A percentile compares a stretch with the other conserved stretches of the same genome.
Conservation (phyloP, 2,329 filamentous ascomycete species). For the Ophiostoma australiae region DNA sequence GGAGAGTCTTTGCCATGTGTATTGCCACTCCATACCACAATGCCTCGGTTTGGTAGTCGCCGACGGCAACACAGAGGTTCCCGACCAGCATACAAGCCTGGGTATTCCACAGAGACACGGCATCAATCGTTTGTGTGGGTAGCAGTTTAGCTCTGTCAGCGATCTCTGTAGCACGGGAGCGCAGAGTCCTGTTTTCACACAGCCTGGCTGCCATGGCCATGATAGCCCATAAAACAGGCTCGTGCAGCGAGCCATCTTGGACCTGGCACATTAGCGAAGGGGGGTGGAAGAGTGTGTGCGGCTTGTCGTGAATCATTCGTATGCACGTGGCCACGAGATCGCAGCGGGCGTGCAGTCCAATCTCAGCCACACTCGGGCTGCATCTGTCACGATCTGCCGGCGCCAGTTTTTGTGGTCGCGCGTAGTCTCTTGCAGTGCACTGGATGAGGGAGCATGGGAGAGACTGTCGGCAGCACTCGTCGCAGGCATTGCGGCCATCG, state of each 20-base stretch:
- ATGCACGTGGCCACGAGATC: conserved; percentile 14
- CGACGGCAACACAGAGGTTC: conserved; percentile 9
- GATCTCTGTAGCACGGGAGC: not conserved
- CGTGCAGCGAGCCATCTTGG: not conserved
- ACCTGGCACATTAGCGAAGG: conserved; percentile 8
- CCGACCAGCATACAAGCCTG: conserved; percentile 14
- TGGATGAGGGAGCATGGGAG: not conserved
- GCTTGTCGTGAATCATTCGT: conserved; percentile 11
- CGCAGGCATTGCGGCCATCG: not conserved
- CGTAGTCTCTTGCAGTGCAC: not conserved
- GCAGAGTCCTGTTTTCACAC: not conserved
- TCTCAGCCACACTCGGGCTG: not conserved
- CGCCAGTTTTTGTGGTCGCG: not conserved
- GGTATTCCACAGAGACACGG: not conserved
- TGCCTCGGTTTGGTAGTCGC: conserved; percentile 12
- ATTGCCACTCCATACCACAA: conserved; percentile 15
- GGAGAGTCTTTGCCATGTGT: conserved; percentile 14
- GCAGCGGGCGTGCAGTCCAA: not conserved
- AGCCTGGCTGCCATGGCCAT: conserved; percentile 12
- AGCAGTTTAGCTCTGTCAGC: not conserved
- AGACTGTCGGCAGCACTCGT: not conserved
- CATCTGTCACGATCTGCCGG: not conserved
- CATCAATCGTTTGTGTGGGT: conserved; percentile 4
- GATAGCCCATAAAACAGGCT: conserved; percentile 1
- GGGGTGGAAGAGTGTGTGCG: conserved; percentile 6